phyloP scores from a whole-genome alignment of 129 eudicot genomes.

The Rutidosis leptorrhynchoides region DNA sequence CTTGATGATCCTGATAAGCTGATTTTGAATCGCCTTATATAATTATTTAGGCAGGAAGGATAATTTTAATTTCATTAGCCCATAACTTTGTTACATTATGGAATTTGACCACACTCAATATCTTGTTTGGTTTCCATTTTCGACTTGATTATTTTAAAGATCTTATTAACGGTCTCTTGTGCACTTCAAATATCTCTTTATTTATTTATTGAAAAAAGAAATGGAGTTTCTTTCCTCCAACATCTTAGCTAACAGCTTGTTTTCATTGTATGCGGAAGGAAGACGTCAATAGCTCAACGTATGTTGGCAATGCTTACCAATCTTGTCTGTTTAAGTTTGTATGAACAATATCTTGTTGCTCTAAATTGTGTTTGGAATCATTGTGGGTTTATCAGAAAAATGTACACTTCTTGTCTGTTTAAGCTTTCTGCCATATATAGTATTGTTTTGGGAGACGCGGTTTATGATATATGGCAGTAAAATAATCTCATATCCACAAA shows the following conservation, averaged over 20 bases:
- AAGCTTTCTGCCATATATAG: too few species aligned
- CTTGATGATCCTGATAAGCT: constrained; percentile 10
- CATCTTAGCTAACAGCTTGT: neutral
- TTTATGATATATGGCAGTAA: too few species aligned
- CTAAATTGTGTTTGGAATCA: neutral
- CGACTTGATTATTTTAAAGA: neutral
- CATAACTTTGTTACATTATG: neutral
- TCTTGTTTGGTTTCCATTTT: neutral
- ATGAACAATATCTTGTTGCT: neutral
- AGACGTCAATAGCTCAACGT: neutral
- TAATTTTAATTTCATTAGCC: neutral
- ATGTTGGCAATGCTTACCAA: neutral
- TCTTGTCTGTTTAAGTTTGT: neutral
- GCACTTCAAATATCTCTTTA: neutral
- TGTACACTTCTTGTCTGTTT: too few species aligned
- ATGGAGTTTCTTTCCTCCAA: neutral
- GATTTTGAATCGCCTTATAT: constrained; percentile 1
- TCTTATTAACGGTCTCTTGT: neutral
- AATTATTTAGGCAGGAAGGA: constrained; percentile 1
- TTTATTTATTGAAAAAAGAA: neutral
- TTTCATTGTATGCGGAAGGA: neutral
- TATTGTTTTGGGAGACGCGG: too few species aligned
- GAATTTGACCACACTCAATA: neutral
- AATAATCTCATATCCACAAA: too few species aligned
- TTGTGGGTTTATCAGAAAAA: neutral